Conservation (phyloP, 768 basidiomycete genomes). For the Cyathus striatus region DNA sequence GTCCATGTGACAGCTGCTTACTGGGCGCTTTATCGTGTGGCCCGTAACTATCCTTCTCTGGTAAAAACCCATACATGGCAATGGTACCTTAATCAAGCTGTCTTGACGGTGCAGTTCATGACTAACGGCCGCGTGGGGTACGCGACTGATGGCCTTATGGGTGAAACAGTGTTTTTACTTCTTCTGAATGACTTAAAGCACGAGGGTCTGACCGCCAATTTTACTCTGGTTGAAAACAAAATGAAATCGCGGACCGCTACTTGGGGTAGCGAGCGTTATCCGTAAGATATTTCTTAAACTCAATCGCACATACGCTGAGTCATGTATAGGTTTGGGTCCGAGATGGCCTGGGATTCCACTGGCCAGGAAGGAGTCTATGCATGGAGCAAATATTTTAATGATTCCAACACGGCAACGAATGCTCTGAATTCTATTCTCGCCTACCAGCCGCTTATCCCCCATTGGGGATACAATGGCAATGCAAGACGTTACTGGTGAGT, state of each 20-base stretch:
- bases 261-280: slow-evolving; percentile 47
- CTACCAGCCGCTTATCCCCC: slow-evolving; percentile 52
- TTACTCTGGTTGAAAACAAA: slow-evolving; percentile 36
- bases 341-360: slow-evolving; percentile 56
- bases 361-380: slow-evolving; percentile 55
- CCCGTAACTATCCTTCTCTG: slow-evolving; percentile 49
- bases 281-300: no score
- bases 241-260: slow-evolving; percentile 38
- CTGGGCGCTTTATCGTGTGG: slow-evolving; percentile 54
- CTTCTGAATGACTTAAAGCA: slow-evolving; percentile 46
- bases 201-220: slow-evolving; percentile 45
- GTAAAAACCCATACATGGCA: slow-evolving; percentile 44
- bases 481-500: slow-evolving; percentile 50
- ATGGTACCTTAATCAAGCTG: slow-evolving; percentile 54
- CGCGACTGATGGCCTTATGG: slow-evolving; percentile 46
- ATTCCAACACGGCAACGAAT: slow-evolving; percentile 43
- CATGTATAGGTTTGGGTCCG: slow-evolving; percentile 52
- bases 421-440: slow-evolving; percentile 52
- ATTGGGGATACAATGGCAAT: slow-evolving; percentile 60
- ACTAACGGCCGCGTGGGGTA: slow-evolving; percentile 41
- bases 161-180: slow-evolving; percentile 46
- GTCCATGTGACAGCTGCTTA: slow-evolving; percentile 45
- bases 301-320: no score
- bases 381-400: slow-evolving; percentile 51
- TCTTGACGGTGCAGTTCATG: slow-evolving; percentile 40